Conservation (phyloP, 225 moss, liverwort and hornwort genomes). For the Antitrichia curtipendula region DNA sequence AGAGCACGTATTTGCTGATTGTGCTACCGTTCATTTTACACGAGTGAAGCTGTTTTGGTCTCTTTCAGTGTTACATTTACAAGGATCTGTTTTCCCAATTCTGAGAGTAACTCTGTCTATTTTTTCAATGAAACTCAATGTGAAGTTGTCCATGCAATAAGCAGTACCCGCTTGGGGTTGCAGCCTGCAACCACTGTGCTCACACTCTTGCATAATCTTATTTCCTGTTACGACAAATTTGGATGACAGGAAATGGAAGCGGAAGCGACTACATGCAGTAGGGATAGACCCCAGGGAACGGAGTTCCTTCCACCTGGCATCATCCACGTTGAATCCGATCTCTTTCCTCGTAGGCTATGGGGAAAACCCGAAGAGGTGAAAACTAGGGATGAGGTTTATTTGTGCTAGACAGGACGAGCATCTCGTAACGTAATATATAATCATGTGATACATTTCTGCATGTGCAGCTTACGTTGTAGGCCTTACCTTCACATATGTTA, state of each 20-base stretch:
- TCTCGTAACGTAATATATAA: neutral
- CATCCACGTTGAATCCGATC: conserved; percentile 19
- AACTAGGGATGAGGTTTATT: neutral
- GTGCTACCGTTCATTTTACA: neutral
- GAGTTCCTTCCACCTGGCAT: conserved; percentile 38
- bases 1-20: neutral
- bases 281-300: conserved; percentile 36
- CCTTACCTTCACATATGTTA: neutral
- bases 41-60: neutral
- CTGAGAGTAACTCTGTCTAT: neutral
- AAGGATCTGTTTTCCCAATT: neutral
- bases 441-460: neutral
- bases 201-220: neutral
- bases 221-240: neutral
- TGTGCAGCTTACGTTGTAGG: neutral
- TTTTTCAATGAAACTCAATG: neutral
- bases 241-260: conserved; percentile 16
- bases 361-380: conserved; percentile 52
- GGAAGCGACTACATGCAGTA: conserved; percentile 15
- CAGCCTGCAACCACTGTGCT: neutral
- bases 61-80: neutral
- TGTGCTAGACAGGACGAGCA: neutral
- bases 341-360: conserved; percentile 51
- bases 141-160: neutral
- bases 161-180: neutral